Evolutionary conservation across 306 rosid species (phyloP), one percentile per base, ranked within the genome.

Genomic region (Cicer cuneatum): DNA sequence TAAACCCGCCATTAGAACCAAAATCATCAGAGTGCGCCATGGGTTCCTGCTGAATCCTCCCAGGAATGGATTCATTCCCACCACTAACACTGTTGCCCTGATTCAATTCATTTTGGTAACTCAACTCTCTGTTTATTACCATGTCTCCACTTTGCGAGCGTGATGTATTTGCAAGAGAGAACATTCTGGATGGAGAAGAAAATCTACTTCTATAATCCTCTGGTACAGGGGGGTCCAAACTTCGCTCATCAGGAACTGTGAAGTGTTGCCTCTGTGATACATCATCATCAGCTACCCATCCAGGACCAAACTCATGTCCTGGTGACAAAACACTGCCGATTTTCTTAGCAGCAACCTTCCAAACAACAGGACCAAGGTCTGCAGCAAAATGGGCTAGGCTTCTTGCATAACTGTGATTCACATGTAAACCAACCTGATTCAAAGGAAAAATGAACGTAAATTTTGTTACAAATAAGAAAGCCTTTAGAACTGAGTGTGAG

Each of bases 371-470:
- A 65, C 97, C 98, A 71, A 90, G 96, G 83, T 81, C 92, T 12
- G 92, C 85, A 29, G 90, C 91, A 87, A 94, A 94, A 70, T 74
- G 84, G 75, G 97, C 90, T 52, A 93, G 76, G 80, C 98, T 91
- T 85, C 91, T 87, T 5, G 92, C 89, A 82, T 90, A 93, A 82
- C 94, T 85, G 74, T 87, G 92, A 76, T 88, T 90, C 57, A 74
- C 75, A 42, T 81, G 82, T 39, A 90, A 57, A 60, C 93, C 94
- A 56, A 90, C 97, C 98, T 94, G 87, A 69, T 90, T 71, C 58
- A 41, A 21, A 67, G 42, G 43, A 47, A 82, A 13, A 41, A 10
- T 14, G 68, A 40, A 16, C 0, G 10, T 64, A 14, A 75, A 37
- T 49, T 57, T 18, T 24, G 57, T 29, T 33, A 57, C 43, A 61